phyloP scores from a whole-genome alignment of 169 alveolate genomes.

The Plasmodium chabaudi region DNA sequence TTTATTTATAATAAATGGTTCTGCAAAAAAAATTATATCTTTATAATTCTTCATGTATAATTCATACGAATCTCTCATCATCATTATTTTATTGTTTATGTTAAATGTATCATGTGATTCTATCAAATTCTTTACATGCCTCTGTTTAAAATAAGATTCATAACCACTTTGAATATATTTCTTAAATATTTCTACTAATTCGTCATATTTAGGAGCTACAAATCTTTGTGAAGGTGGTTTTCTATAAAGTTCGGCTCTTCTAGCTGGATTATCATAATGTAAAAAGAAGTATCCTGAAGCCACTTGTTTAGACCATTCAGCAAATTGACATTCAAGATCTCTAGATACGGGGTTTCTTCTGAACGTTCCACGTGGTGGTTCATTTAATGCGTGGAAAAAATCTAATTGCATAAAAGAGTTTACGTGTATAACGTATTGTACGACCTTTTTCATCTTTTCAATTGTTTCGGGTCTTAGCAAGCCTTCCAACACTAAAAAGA shows the following conservation, averaged over 20 bases:
- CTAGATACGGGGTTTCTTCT: constrained; percentile 19
- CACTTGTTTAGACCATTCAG: no score
- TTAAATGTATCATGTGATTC: constrained; percentile 12
- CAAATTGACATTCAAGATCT: constrained; percentile 29
- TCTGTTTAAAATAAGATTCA: constrained; percentile 46
- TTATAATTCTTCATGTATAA: constrained; percentile 33
- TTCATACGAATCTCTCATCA: constrained; percentile 54
- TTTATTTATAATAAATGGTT: constrained; percentile 43
- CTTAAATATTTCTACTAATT: constrained; percentile 7
- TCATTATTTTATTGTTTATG: constrained; percentile 34
- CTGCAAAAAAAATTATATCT: constrained; percentile 40
- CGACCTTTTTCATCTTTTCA: constrained; percentile 45
- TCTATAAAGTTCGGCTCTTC: background rate
- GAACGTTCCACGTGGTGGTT: constrained; percentile 19
- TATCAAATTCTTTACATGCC: constrained; percentile 25
- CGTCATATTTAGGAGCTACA: constrained; percentile 12
- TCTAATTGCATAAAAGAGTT: constrained; percentile 55
- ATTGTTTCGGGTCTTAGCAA: constrained; percentile 10
- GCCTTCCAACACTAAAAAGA: constrained; percentile 28
- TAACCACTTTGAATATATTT: background rate
- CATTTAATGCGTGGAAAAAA: constrained; percentile 49
- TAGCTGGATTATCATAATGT: constrained; percentile 23
- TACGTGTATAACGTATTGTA: constrained; percentile 28
- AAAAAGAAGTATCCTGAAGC: constrained; percentile 32
- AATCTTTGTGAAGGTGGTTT: constrained; percentile 3